Evolutionary conservation across 768 basidiomycete species (phyloP), one percentile per base, ranked within the genome.

Genomic region (Cubamyces sp.): DNA sequence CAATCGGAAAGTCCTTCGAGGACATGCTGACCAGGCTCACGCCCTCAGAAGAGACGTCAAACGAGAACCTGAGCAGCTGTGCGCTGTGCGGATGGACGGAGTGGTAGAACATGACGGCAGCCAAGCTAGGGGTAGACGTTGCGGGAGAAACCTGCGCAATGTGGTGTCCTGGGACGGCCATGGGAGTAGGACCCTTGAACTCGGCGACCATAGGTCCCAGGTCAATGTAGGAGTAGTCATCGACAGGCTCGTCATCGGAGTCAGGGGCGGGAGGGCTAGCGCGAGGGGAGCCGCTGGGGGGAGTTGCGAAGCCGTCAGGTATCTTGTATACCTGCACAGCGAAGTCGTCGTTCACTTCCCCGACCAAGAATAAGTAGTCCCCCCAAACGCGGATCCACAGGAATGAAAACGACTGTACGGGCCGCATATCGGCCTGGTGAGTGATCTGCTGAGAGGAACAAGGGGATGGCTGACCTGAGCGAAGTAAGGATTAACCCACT

Each of bases 371-470:
- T 16, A 80, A 64, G 41, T 70, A 73, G 12, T 69, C 65, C 3
- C 67, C 64, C 52, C 68, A 71, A 39, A 80, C 57, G 46, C 71
- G 71, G 41, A 78, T 71, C 48, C 74, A 74, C 7, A 78, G 47
- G 57, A 74, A 70, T 21, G 72, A 68, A 25, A 78, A 71, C 21
- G 69, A 64, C 77, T 78, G 52, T 4, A 30, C 9, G 9, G 18
- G n/a, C 28, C 1, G 15, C 28, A 37, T 43, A 5, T 45, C 37
- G 4, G 30, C 37, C 40, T 1, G 5, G 42, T 59, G 2, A 54
- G 52, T 19, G 43, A 16, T 14, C 8, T 9, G 19, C 12, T 5
- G 18, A 49, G 5, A 41, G 7, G 26, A 69, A 26, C 67, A 62
- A 74, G 75, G 49, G 1, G 3, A 25, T 12, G 7, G 45, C 67